These are phyloP conservation scores for Arxiozyma telluris DNA, from an alignment of 1,139 yeast species.

Conservation along the genomic window DNA sequence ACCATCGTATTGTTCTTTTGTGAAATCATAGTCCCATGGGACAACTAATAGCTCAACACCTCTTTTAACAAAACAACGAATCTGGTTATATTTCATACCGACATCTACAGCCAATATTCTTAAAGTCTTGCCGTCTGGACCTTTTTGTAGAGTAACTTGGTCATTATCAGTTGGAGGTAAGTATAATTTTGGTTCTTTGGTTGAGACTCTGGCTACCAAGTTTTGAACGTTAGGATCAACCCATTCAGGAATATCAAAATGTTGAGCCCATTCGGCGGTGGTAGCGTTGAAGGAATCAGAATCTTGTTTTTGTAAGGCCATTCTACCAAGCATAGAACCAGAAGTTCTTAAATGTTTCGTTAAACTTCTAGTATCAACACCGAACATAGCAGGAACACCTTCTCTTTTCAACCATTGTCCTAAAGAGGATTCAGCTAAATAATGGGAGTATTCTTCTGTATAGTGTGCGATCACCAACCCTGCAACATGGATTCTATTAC, in stretches of 20 bases:
- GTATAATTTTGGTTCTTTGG: conserved; percentile 64
- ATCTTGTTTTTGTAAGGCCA: conserved; percentile 48
- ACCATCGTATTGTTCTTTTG: conserved; percentile 79
- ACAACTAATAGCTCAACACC: conserved; percentile 95
- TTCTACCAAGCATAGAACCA: conserved; percentile 90
- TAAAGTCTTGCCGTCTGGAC: conserved; percentile 66
- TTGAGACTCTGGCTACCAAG: conserved; percentile 85
- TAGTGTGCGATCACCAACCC: conserved; percentile 96
- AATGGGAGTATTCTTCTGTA: conserved; percentile 93
- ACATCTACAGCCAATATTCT: conserved; percentile 90
- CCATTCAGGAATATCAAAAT: conserved; percentile 78
- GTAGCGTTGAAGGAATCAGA: conserved; percentile 37
- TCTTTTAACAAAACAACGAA: conserved; percentile 90
- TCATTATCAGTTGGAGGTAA: conserved; percentile 46
- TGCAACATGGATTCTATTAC: conserved; percentile 84
- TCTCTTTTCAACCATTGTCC: conserved; percentile 91
- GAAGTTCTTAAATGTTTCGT: conserved; percentile 87
- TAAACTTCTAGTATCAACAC: conserved; percentile 92
- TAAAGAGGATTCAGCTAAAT: conserved; percentile 81
- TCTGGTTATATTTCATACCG: conserved; percentile 97
- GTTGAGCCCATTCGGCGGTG: conserved; percentile 45
- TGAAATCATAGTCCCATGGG: conserved; percentile 89
- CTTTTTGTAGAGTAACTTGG: conserved; percentile 36
- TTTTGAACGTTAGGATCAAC: conserved; percentile 86
- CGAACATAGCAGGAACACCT: conserved; percentile 92